Evolutionary conservation across 2,329 filamentous ascomycete genomes (phyloP).

Genomic region (Sporothrix brunneoviolacea): DNA sequence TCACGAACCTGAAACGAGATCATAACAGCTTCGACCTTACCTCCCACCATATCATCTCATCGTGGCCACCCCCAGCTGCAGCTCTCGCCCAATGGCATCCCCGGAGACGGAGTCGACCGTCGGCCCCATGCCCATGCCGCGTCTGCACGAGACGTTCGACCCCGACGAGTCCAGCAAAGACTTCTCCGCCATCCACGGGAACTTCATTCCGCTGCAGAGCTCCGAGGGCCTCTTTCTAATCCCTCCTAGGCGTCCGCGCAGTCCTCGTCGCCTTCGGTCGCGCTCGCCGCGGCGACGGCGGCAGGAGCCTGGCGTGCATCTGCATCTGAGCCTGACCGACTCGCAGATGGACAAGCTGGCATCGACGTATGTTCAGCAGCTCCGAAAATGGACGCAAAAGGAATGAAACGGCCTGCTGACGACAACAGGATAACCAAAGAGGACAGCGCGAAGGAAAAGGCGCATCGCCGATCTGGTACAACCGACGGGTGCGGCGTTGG

Average conservation of each 20-base stretch:
- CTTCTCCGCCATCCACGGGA: conserved; percentile 26
- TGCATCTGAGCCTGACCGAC: conserved; percentile 43
- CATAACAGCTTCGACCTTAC: neutral
- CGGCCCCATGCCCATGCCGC: neutral
- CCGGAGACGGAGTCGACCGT: neutral
- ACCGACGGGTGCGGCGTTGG: neutral
- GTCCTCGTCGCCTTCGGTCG: conserved; percentile 20
- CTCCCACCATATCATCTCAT: too few species aligned
- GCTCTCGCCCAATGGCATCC: conserved; percentile 1
- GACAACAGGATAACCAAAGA: conserved; percentile 5
- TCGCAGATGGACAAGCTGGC: conserved; percentile 43
- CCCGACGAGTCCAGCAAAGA: neutral
- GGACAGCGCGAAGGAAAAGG: neutral
- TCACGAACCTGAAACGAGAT: too few species aligned
- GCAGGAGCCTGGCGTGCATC: conserved; percentile 34
- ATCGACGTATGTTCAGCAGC: conserved; percentile 31
- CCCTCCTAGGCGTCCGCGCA: conserved; percentile 19
- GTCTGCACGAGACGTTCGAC: neutral
- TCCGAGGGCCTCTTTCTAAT: conserved; percentile 26
- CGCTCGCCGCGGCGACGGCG: conserved; percentile 29
- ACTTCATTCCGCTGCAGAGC: conserved; percentile 32
- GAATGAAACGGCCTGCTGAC: too few species aligned
- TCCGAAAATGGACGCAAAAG: neutral
- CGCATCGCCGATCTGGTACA: neutral
- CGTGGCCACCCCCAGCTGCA: too few species aligned